Base-by-base conservation (phyloP, 345 rosid species). In the Anacardium occidentale region DNA sequence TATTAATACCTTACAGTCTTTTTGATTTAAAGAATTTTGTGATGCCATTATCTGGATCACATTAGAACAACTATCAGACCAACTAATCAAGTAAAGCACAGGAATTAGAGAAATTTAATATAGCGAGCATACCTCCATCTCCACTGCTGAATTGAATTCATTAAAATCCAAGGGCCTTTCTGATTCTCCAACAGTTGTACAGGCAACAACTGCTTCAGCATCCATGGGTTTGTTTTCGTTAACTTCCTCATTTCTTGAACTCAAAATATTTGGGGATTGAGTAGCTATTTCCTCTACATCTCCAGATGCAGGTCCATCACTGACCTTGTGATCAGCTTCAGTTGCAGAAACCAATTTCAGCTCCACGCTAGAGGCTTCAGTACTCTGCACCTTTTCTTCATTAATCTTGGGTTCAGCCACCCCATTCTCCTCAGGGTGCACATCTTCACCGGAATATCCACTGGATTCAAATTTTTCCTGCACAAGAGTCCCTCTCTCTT, bases 81-180 rank as follows among this genome's bases (percentile, higher is more conserved):
- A 34, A 71, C 20, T 6, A 67, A 29, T 44, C 21, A 70, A 42
- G 69, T 65, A 21, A 65, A 71, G 9, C 29, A 52, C 2, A 10
- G 42, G 22, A 11, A 14, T 44, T 52, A 11, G 7, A 37, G 13
- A 54, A 5, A 29, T 29, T 29, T 1, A 1, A 29, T 29, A 42
- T 58, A 1, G 54, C 47, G 50, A 65, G 42, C 79, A 58, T 87
- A 95, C 99, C 99, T 91, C 94, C 89, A 92, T 68, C 55, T 92
- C 94, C 57, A 72, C 76, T 14, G 93, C 86, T 60, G 91, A 85
- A 80, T 57, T 83, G 78, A 79, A 84, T 2, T 84, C 87, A 67
- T 85, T 85, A 75, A 91, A 89, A 77, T 82, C 81, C 47, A 95
- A 80, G 2, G 86, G 93, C 73, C 71, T 82, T 15, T 70, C 84